These are phyloP conservation scores for Venturia carpophila DNA, from an alignment of 2,329 filamentous ascomycete genomes.

Conservation along the genomic window DNA sequence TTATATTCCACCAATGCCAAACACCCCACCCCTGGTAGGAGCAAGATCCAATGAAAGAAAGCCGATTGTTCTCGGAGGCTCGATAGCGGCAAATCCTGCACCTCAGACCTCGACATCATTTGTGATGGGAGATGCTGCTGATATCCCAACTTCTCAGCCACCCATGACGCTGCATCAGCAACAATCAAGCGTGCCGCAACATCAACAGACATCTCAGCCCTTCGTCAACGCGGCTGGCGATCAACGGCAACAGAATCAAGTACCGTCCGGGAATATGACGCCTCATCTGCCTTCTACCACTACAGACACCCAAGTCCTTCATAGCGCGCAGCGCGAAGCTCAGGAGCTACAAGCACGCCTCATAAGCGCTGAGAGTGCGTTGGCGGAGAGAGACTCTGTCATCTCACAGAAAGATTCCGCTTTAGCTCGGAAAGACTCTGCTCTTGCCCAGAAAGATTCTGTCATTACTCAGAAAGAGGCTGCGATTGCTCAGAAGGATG, in stretches of 20 bases:
- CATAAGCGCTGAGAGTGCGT: not conserved
- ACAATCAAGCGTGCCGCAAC: not conserved
- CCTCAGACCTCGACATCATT: slow-evolving; percentile 6
- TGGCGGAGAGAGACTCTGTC: slow-evolving; percentile 11
- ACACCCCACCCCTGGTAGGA: slow-evolving; percentile 5
- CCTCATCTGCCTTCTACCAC: not conserved
- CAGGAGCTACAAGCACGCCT: slow-evolving; percentile 7
- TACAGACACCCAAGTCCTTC: not conserved
- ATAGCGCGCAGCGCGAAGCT: not conserved
- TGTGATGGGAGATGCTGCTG: slow-evolving; percentile 8
- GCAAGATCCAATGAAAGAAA: not conserved
- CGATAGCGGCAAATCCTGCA: not conserved
- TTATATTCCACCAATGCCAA: slow-evolving; percentile 17
- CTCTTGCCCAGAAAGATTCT: slow-evolving; percentile 11
- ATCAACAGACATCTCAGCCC: slow-evolving; percentile 3
- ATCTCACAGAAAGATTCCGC: slow-evolving; percentile 11
- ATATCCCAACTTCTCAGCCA: not conserved
- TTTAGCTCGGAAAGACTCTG: slow-evolving; percentile 12
- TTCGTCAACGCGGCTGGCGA: not conserved
- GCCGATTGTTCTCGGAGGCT: slow-evolving; percentile 11
- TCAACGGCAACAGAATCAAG: not conserved
- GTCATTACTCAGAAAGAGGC: slow-evolving; percentile 11
- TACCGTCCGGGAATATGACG: not conserved
- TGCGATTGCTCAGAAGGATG: slow-evolving; percentile 9
- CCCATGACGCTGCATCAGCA: not conserved